phyloP scores from a whole-genome alignment of 345 rosid genomes.

The Corchorus capsularis region DNA sequence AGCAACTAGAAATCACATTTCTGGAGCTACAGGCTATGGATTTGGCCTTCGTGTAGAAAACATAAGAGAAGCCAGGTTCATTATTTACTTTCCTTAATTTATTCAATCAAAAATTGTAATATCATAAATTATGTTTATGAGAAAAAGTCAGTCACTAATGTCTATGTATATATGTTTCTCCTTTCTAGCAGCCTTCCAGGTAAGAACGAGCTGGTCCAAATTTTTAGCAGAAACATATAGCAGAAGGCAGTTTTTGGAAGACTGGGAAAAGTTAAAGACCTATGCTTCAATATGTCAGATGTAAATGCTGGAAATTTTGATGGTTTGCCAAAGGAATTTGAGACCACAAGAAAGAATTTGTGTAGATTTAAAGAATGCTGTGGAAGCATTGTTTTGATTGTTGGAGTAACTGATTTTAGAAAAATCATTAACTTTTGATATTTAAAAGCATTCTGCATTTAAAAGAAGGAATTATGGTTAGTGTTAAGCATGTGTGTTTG shows the following conservation, averaged over 20 bases:
- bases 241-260: constrained; percentile 74
- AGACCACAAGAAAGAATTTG: constrained; percentile 64
- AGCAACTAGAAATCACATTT: constrained; percentile 66
- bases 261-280: constrained; percentile 74
- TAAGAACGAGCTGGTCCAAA: constrained; percentile 95
- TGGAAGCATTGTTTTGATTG: too few species aligned
- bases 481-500: too few species aligned
- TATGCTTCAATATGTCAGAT: constrained; percentile 61
- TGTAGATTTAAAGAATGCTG: constrained; percentile 30
- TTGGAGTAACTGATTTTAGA: too few species aligned
- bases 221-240: constrained; percentile 87
- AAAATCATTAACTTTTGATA: too few species aligned
- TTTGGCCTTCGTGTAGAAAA: constrained; percentile 82
- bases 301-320: constrained; percentile 69
- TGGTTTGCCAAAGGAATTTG: constrained; percentile 59
- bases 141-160: background rate
- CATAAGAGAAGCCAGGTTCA: constrained; percentile 82
- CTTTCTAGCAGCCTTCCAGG: constrained; percentile 31
- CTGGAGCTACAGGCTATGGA: constrained; percentile 54
- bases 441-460: too few species aligned
- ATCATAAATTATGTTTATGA: background rate
- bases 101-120: too few species aligned
- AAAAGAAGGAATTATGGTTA: too few species aligned
- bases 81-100: constrained; percentile 8
- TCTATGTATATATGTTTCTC: background rate